Evolutionary conservation across 2,329 filamentous ascomycete species (phyloP).

Genomic region (Pseudogymnoascus sp.): DNA sequence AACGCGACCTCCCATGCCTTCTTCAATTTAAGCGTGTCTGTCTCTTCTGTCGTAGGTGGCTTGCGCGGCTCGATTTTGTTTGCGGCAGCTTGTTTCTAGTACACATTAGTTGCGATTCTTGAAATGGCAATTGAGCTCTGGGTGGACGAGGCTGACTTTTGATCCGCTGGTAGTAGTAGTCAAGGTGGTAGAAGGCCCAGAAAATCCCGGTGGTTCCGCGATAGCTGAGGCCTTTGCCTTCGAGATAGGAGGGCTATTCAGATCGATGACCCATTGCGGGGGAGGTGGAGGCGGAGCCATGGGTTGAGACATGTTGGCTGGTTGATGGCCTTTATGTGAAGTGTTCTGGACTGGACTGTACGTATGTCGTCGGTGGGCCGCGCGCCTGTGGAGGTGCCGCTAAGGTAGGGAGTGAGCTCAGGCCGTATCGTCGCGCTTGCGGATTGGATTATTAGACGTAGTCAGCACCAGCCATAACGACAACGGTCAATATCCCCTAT

Average conservation of each 20-base stretch:
- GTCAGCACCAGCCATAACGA: conserved; percentile 4
- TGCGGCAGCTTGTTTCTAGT: conserved; percentile 32
- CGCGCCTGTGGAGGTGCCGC: conserved; percentile 9
- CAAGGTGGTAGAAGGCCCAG: conserved; percentile 33
- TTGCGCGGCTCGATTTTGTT: conserved; percentile 44
- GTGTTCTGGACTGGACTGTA: conserved; percentile 4
- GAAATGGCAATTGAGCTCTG: not conserved
- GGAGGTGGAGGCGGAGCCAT: conserved; percentile 38
- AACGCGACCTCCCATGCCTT: conserved; percentile 98
- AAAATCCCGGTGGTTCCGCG: conserved; percentile 81
- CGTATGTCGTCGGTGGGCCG: conserved; percentile 1
- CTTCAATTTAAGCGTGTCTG: conserved; percentile 92
- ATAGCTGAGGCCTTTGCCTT: conserved; percentile 61
- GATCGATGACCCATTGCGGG: conserved; percentile 76
- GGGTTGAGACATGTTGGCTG: conserved; percentile 21
- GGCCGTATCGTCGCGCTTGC: conserved; percentile 10
- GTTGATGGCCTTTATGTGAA: conserved; percentile 3
- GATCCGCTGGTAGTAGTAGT: conserved; percentile 35
- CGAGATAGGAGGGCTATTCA: conserved; percentile 60
- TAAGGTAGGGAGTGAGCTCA: conserved; percentile 5
- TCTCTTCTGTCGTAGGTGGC: conserved; percentile 70
- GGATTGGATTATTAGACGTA: conserved; percentile 7
- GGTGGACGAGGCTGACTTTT: conserved; percentile 41
- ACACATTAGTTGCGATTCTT: conserved; percentile 13
- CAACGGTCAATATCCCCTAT: conserved; percentile 3